A percentile compares a stretch with the other conserved stretches of the same genome.
Evolutionary conservation across 495 filamentous ascomycete species (phyloP).

Genomic region (Penicillium bialowiezense): DNA sequence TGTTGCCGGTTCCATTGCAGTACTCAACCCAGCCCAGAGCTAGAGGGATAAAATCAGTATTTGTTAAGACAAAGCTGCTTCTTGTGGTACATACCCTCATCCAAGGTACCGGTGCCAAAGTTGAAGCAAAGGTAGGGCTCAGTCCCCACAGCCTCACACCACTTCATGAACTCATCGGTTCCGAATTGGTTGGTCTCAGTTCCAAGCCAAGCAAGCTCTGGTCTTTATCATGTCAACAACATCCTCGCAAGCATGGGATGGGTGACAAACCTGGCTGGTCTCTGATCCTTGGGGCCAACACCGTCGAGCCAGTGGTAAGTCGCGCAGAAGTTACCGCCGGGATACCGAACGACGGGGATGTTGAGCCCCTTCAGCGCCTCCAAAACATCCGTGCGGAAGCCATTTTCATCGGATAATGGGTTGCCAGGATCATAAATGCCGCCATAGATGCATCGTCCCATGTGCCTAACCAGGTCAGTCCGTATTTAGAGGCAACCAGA

Average conservation of each 20-base stretch:
- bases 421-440: conserved; percentile 76
- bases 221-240: conserved; percentile 33
- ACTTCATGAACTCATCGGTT: conserved; percentile 80
- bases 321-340: conserved; percentile 76
- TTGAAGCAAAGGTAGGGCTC: conserved; percentile 76
- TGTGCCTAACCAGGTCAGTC: conserved; percentile 53
- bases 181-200: conserved; percentile 74
- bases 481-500: neutral
- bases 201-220: conserved; percentile 73
- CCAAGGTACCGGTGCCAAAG: conserved; percentile 69
- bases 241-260: neutral
- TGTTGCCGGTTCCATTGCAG: conserved; percentile 70
- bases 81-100: conserved; percentile 53
- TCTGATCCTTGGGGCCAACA: conserved; percentile 64
- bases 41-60: conserved; percentile 8
- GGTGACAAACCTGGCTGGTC: conserved; percentile 49
- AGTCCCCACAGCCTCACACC: conserved; percentile 65
- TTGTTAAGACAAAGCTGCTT: neutral
- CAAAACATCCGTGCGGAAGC: conserved; percentile 74
- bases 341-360: conserved; percentile 73
- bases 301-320: conserved; percentile 85
- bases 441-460: conserved; percentile 82
- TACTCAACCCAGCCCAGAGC: conserved; percentile 78
- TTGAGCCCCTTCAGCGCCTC: conserved; percentile 65
- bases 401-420: conserved; percentile 66